Conservation (phyloP, 305 asterid genomes). For the Solanum aculeatissimum region DNA sequence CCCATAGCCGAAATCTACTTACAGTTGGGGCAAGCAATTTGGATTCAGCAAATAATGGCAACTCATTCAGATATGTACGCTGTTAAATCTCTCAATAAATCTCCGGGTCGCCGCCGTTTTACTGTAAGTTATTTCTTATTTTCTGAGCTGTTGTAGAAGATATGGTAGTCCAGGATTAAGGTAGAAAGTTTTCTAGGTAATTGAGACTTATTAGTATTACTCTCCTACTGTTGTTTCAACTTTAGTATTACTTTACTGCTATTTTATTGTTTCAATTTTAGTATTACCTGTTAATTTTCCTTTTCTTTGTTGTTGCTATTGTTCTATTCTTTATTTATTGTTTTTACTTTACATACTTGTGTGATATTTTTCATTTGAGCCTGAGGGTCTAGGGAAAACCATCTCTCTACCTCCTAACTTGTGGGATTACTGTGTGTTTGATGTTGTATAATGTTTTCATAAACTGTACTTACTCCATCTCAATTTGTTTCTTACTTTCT, state of each 20-base stretch:
- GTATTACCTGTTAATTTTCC: background rate
- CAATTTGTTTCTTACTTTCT: background rate
- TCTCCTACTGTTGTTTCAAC: background rate
- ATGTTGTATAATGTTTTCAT: background rate
- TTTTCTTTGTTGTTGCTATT: background rate
- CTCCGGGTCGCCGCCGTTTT: conserved; percentile 26
- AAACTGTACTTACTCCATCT: background rate
- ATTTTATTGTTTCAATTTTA: background rate
- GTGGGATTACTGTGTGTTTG: background rate
- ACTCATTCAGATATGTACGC: conserved; percentile 19
- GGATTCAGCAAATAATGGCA: conserved; percentile 15
- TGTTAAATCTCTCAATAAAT: conserved; percentile 31
- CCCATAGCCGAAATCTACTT: background rate
- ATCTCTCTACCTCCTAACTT: background rate
- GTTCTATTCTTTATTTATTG: no score
- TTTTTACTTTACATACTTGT: background rate
- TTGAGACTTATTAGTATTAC: background rate
- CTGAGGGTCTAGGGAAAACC: background rate
- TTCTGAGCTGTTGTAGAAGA: background rate
- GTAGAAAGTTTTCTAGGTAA: background rate
- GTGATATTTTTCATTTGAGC: background rate
- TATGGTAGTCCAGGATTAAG: background rate
- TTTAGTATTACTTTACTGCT: no score
- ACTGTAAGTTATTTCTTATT: conserved; percentile 5
- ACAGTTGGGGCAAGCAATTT: background rate